phyloP scores from a whole-genome alignment of 768 basidiomycete species.

The Sistotremastrum suecicum region DNA sequence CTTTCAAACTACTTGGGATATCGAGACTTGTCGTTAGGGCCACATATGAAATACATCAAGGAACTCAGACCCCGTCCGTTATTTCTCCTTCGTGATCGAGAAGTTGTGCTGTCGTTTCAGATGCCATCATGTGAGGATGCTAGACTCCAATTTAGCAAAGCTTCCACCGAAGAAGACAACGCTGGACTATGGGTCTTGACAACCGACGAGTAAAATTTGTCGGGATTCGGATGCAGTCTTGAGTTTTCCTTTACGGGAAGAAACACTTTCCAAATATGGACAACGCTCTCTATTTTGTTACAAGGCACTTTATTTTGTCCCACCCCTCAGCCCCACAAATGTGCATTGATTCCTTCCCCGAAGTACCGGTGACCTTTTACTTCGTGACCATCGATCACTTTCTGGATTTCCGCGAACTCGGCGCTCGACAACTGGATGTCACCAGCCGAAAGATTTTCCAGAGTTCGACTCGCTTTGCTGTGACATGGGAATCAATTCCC shows the following conservation, averaged over 20 bases:
- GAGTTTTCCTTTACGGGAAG: too few relatives aligned
- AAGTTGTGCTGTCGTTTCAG: conserved; percentile 32
- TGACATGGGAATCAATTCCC: too few relatives aligned
- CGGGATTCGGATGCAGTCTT: too few relatives aligned
- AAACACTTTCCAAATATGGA: too few relatives aligned
- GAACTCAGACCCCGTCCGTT: conserved; percentile 37
- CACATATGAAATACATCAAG: neutral
- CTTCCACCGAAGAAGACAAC: too few relatives aligned
- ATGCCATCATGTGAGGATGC: too few relatives aligned
- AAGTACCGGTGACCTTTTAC: conserved; percentile 28
- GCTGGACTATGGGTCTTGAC: too few relatives aligned
- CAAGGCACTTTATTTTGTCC: too few relatives aligned
- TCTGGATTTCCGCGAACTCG: conserved; percentile 28
- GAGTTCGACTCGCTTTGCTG: conserved; percentile 25
- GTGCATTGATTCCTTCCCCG: conserved; percentile 8
- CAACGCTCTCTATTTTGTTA: too few relatives aligned
- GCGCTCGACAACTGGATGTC: conserved; percentile 25
- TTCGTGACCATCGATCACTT: conserved; percentile 19
- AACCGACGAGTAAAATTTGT: too few relatives aligned
- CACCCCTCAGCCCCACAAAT: conserved; percentile 16
- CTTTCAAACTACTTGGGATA: conserved; percentile 31
- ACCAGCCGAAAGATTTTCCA: conserved; percentile 32
- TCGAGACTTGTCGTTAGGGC: neutral
- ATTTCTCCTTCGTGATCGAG: conserved; percentile 61
- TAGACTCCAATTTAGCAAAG: too few relatives aligned